Evolutionary conservation across 495 filamentous ascomycete species (phyloP).

Genomic region (Cairneyella variabilis): DNA sequence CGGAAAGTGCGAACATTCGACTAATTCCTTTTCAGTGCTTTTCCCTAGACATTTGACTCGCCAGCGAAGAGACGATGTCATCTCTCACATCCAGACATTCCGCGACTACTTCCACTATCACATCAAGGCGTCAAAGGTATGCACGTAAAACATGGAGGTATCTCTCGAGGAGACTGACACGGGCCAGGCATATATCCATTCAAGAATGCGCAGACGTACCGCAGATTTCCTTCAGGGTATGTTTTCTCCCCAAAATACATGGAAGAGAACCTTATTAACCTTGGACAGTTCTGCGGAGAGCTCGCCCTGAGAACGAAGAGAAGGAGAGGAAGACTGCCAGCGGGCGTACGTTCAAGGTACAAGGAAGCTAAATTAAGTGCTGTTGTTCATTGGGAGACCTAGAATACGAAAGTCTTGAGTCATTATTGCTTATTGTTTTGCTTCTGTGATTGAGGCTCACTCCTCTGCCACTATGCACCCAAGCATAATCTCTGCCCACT

Average conservation of each 20-base stretch:
- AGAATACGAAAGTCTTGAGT: constrained; percentile 3
- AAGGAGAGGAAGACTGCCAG: constrained; percentile 98
- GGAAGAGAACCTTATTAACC: constrained; percentile 27
- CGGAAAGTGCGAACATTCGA: too few relatives aligned
- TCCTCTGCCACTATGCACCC: too few relatives aligned
- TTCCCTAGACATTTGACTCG: constrained; percentile 92
- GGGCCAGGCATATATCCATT: constrained; percentile 87
- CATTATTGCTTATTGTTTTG: too few relatives aligned
- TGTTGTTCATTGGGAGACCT: constrained; percentile 1
- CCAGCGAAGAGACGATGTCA: constrained; percentile 87
- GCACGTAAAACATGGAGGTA: constrained; percentile 7
- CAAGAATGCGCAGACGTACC: constrained; percentile 91
- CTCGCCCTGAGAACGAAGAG: constrained; percentile 90
- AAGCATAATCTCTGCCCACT: not conserved
- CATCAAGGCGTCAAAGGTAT: constrained; percentile 95
- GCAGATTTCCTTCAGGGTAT: constrained; percentile 95
- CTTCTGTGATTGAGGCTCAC: too few relatives aligned
- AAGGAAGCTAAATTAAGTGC: constrained; percentile 20
- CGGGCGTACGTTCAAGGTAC: constrained; percentile 73
- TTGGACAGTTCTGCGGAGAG: constrained; percentile 73
- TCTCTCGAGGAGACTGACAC: constrained; percentile 5
- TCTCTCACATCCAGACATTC: constrained; percentile 99
- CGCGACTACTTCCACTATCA: constrained; percentile 99
- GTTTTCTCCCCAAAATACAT: not conserved
- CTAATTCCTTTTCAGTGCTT: constrained; percentile 58